A percentile compares a stretch with the other conserved stretches of the same genome.
Conservation (phyloP, 2,329 filamentous ascomycete species). For the Diaporthe sp. region DNA sequence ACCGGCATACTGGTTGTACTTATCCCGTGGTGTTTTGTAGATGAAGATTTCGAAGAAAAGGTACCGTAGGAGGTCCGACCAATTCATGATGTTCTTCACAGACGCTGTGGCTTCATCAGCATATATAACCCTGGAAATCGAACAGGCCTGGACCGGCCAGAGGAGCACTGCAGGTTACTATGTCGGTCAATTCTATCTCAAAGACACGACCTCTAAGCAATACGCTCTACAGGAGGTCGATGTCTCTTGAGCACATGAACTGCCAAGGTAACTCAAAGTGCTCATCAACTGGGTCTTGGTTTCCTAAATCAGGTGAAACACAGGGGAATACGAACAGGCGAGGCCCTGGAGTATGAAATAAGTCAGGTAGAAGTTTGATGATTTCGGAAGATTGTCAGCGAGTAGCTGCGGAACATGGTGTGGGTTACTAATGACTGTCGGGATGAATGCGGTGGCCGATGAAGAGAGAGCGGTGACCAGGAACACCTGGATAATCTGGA, state of each 20-base stretch:
- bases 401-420: constrained; percentile 64
- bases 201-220: background rate
- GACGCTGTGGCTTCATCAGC: constrained; percentile 43
- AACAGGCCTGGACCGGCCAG: background rate
- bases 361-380: constrained; percentile 80
- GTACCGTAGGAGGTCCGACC: constrained; percentile 65
- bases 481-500: constrained; percentile 87
- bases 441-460: constrained; percentile 72
- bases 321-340: constrained; percentile 14
- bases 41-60: constrained; percentile 74
- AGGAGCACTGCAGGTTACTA: background rate
- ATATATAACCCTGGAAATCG: background rate
- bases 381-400: constrained; percentile 72
- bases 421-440: constrained; percentile 69
- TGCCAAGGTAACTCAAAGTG: background rate
- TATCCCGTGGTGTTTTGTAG: constrained; percentile 79
- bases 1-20: constrained; percentile 78
- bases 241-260: background rate
- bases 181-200: background rate
- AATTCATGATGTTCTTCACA: constrained; percentile 76
- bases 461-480: constrained; percentile 83
- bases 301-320: too few species aligned
- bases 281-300: background rate
- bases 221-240: background rate
- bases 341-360: constrained; percentile 42